A percentile compares a stretch with the other conserved stretches of the same genome.
phyloP scores from a whole-genome alignment of 306 rosid genomes.

The Prunus salicina region DNA sequence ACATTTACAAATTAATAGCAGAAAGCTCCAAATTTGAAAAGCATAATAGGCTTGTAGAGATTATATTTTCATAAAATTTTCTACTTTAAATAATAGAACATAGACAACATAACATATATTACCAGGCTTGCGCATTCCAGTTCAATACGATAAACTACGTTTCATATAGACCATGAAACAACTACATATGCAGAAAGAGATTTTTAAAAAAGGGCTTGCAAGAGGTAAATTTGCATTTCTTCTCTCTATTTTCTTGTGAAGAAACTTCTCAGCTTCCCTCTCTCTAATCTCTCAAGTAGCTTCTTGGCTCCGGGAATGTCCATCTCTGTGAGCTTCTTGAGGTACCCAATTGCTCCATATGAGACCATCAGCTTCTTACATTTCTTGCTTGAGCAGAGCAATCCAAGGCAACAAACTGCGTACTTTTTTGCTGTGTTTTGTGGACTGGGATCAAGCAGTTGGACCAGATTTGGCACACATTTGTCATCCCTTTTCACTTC shows the following conservation, averaged over 20 bases:
- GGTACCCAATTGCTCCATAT: constrained; percentile 91
- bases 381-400: constrained; percentile 64
- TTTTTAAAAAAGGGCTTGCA: not conserved
- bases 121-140: constrained; percentile 30
- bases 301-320: constrained; percentile 89
- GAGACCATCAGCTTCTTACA: constrained; percentile 91
- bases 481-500: constrained; percentile 75
- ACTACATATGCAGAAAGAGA: constrained; percentile 17
- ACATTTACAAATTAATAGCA: too few species aligned
- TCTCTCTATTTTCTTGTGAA: constrained; percentile 61
- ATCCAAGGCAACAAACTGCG: constrained; percentile 73
- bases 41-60: not conserved
- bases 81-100: constrained; percentile 3
- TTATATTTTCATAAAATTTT: not conserved
- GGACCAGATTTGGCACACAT: constrained; percentile 82
- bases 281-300: constrained; percentile 78
- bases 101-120: constrained; percentile 20
- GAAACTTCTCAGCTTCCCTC: constrained; percentile 83
- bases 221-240: constrained; percentile 8
- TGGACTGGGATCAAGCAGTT: constrained; percentile 83
- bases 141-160: constrained; percentile 36
- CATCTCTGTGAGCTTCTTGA: constrained; percentile 91
- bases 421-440: constrained; percentile 85
- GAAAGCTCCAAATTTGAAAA: too few species aligned
- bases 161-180: constrained; percentile 76